Evolutionary conservation across 805 yeast species (phyloP), one percentile per base, ranked within the genome.

Genomic region (Ogataea siamensis): DNA sequence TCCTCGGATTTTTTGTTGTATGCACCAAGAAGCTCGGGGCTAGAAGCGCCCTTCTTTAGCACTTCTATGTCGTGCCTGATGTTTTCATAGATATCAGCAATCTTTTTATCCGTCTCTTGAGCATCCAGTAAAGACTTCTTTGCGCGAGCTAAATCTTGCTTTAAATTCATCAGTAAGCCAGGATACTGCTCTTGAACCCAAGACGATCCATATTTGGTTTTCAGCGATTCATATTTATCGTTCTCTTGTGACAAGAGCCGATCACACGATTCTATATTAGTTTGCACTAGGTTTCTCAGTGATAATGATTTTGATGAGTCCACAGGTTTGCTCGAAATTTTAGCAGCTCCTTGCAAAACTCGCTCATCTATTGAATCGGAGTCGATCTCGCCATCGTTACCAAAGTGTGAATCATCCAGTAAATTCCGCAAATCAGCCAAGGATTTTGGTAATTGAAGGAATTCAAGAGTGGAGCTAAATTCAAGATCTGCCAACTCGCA

Each of bases 401-500:
- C 42, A 4, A 38, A 27, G 12, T 31, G 17, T 3, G 43, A 41
- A 4, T 36, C 39, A 18, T 43, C 50, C 5, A 57, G 32, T 17
- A 62, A 40, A n/a, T 45, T 39, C 45, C 75, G 77, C 28, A 86
- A 56, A 15, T 74, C 78, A 11, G 65, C 71, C 23, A 86, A 60
- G 2, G 85, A 73, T 29, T 69, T 70, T 2, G 96, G 96, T 39
- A 91, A 66, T 40, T 82, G 81, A 47, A 87, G 72, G 50, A 75
- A 87, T 51, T 88, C 98, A 41, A 88, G 69, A 7, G 86, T 86
- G 1, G 96, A 85, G 2, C 71, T 61, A 32, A 83, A 70, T 54
- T 89, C 93, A 58, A 86, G 84, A 52, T 87, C 78, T 0, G 95
- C 83, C 7, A 88, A 73, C 40, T 85, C 89, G 15, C 78, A 73